These are phyloP conservation scores for Candida mattraensis DNA, from an alignment of 805 yeast genomes.

Conservation along the genomic window DNA sequence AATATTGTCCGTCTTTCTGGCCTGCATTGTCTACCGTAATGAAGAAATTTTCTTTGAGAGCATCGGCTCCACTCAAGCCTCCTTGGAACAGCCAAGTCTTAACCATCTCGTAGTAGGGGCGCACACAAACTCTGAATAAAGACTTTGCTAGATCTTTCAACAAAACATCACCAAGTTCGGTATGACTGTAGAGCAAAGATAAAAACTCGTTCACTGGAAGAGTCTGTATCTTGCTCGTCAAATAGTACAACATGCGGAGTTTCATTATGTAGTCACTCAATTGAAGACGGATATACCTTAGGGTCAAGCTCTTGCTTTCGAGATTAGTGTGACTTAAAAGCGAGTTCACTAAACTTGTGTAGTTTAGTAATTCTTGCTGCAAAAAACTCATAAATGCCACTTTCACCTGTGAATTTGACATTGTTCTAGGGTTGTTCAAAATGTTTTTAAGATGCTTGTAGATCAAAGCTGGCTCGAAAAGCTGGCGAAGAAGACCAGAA, in stretches of 20 bases:
- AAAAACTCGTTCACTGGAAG: conserved; percentile 52
- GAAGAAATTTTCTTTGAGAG: conserved; percentile 63
- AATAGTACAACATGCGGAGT: conserved; percentile 55
- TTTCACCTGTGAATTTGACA: conserved; percentile 49
- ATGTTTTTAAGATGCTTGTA: conserved; percentile 45
- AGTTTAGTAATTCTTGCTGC: conserved; percentile 37
- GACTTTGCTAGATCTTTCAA: conserved; percentile 43
- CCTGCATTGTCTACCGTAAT: conserved; percentile 17
- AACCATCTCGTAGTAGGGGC: conserved; percentile 62
- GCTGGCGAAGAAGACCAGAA: conserved; percentile 51
- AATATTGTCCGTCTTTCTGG: conserved; percentile 2
- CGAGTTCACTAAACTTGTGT: conserved; percentile 38
- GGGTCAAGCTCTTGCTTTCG: conserved; percentile 31
- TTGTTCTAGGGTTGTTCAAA: conserved; percentile 31
- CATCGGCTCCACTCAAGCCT: conserved; percentile 41
- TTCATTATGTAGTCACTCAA: conserved; percentile 52
- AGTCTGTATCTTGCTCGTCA: conserved; percentile 35
- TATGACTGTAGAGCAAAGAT: conserved; percentile 47
- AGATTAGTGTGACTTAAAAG: conserved; percentile 31
- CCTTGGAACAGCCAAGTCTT: conserved; percentile 73
- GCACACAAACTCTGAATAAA: conserved; percentile 46
- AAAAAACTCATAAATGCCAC: conserved; percentile 57
- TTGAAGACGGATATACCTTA: conserved; percentile 37
- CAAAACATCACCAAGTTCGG: conserved; percentile 62
- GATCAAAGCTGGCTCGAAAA: conserved; percentile 73